phyloP scores from a whole-genome alignment of 2,329 filamentous ascomycete genomes.

The Cladorrhinum sp. region DNA sequence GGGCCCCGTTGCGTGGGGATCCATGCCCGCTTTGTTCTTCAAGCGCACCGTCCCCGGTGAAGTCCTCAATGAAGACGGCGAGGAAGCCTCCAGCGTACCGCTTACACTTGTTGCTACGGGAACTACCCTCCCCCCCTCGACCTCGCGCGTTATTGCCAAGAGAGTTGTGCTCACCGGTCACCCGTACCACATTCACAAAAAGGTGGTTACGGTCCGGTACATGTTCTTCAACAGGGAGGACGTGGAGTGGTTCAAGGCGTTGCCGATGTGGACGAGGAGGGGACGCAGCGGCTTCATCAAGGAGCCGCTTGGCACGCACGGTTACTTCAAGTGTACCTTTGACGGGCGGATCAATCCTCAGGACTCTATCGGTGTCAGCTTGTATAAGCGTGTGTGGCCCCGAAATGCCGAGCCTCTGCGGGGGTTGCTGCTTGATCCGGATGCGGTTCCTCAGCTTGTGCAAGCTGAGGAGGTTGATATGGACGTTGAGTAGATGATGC shows the following conservation, averaged over 20 bases:
- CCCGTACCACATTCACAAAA: constrained; percentile 98
- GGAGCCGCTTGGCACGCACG: constrained; percentile 90
- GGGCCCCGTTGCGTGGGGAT: constrained; percentile 88
- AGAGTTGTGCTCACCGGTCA: constrained; percentile 91
- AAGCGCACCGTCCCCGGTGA: constrained; percentile 52
- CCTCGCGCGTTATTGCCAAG: constrained; percentile 81
- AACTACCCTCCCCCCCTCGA: constrained; percentile 76
- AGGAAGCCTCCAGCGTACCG: constrained; percentile 38
- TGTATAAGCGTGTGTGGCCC: constrained; percentile 85
- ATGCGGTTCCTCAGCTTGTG: constrained; percentile 13
- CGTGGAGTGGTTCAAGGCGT: constrained; percentile 94
- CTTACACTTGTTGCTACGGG: constrained; percentile 81
- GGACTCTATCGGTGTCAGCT: constrained; percentile 85
- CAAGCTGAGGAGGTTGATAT: constrained; percentile 25
- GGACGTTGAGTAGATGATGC: no score
- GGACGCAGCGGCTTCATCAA: constrained; percentile 90
- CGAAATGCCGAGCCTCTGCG: constrained; percentile 56
- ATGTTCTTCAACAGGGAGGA: constrained; percentile 99
- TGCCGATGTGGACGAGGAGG: constrained; percentile 90
- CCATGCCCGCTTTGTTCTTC: constrained; percentile 88
- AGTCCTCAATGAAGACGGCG: constrained; percentile 42
- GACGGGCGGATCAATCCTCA: constrained; percentile 94
- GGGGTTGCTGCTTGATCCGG: constrained; percentile 37
- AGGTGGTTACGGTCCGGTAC: constrained; percentile 92
- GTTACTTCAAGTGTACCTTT: constrained; percentile 99